Base-by-base conservation (phyloP, 176 grass and related monocot species). In the Tillandsia leiboldiana region DNA sequence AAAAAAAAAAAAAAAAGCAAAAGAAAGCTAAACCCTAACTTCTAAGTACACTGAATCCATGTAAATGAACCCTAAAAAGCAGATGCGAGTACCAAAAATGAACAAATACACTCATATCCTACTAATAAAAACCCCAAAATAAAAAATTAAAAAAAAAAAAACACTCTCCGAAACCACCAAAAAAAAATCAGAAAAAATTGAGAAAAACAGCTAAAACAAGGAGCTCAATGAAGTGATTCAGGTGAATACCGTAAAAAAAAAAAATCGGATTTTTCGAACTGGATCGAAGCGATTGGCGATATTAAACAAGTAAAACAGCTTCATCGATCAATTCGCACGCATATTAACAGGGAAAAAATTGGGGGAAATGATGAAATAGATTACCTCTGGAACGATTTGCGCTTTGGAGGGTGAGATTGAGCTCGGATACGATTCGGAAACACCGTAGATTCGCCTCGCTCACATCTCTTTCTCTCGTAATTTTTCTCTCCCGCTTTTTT, bases 191-290 rank as follows among this genome's bases (percentile, higher is more conserved):
- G 33, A 42, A 1, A 42, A 42, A 42, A 7, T 42, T 22, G 8
- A 61, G 56, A 61, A 22, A 61, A 9, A 20, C 7, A 61, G 8
- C 15, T n/a, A 61, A 20, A 61, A 18, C 56, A 20, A 22, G 3
- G 56, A 61, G 15, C 56, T 61, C 56, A 15, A 22, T 20, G 15
- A 23, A 14, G 14, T 61, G 17, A 10, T 7, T 4, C 22, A 5
- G 10, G 4, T 42, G 7, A 42, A 42, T 7, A 7, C 5, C 4
- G 24, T 24, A 23, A 61, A 61, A 59, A 23, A 61, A 61, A 59
- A 61, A 61, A 23, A 61, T 23, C 56, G 56, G 17, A 61, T 61
- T 61, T 58, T 61, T 61, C 13, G 56, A 61, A 61, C 8, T 61
- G 56, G 56, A 3, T 61, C 0, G 56, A n/a, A 61, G n/a, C 15